phyloP scores from a whole-genome alignment of 2,329 filamentous ascomycete genomes.

The Cladosporium colombiae region DNA sequence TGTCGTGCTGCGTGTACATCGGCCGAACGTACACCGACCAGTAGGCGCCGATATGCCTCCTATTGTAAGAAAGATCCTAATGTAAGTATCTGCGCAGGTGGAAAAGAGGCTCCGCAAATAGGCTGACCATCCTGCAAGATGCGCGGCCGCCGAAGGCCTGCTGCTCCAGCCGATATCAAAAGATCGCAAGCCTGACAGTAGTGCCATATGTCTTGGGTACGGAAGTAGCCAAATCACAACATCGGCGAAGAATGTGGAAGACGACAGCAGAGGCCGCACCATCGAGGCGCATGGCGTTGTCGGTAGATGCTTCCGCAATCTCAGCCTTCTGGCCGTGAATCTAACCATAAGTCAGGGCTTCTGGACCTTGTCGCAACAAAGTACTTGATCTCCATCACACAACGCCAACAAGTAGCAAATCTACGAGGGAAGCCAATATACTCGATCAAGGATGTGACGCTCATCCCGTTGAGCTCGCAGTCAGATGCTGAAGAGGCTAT shows the following conservation, averaged over 20 bases:
- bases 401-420: slow-evolving; percentile 84
- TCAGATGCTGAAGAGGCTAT: slow-evolving; percentile 74
- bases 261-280: slow-evolving; percentile 40
- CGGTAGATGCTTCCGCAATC: slow-evolving; percentile 46
- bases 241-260: slow-evolving; percentile 39
- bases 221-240: slow-evolving; percentile 56
- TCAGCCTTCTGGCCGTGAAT: slow-evolving; percentile 2
- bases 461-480: slow-evolving; percentile 84
- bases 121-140: slow-evolving; percentile 35
- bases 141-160: slow-evolving; percentile 77
- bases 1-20: not conserved
- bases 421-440: slow-evolving; percentile 82
- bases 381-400: slow-evolving; percentile 84
- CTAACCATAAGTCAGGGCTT: slow-evolving; percentile 61
- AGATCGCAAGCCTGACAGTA: slow-evolving; percentile 28
- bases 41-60: slow-evolving; percentile 62
- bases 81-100: slow-evolving; percentile 45
- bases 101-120: not conserved
- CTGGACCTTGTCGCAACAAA: slow-evolving; percentile 77
- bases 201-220: slow-evolving; percentile 67
- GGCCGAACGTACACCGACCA: not conserved
- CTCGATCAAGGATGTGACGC: slow-evolving; percentile 80
- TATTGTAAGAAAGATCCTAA: slow-evolving; percentile 75
- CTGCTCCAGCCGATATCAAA: slow-evolving; percentile 72
- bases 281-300: slow-evolving; percentile 56